Conservation (phyloP, 78 protist genomes). For the Pelomyxa schiedti region DNA sequence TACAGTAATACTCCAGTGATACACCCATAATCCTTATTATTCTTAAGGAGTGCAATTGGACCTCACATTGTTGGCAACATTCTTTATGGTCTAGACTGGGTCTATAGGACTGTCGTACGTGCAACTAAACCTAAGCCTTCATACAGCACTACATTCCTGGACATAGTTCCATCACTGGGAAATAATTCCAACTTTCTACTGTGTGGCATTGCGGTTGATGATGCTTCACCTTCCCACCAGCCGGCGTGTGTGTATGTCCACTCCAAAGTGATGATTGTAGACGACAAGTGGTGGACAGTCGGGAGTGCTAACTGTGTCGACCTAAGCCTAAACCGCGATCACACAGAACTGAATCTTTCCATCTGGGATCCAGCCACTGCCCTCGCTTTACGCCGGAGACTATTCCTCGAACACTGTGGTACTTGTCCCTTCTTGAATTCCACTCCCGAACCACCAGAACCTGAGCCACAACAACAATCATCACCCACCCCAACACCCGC, state of each 20-base stretch:
- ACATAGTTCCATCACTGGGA: background rate
- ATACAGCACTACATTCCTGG: background rate
- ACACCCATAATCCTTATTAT: no score
- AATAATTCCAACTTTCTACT: no score
- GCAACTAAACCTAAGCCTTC: background rate
- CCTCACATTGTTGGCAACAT: background rate
- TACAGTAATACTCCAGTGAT: no score
- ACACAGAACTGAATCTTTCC: background rate
- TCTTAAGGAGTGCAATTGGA: background rate
- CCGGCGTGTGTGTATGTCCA: background rate
- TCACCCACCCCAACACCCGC: no score
- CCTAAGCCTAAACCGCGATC: background rate
- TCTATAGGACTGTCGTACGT: background rate
- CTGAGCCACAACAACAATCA: no score
- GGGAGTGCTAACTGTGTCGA: slow-evolving; percentile 1
- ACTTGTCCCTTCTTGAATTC: no score
- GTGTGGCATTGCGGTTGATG: no score
- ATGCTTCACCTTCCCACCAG: background rate
- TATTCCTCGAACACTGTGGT: background rate
- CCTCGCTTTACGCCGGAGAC: background rate
- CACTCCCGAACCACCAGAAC: no score
- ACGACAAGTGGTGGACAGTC: slow-evolving; percentile 3
- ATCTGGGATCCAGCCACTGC: background rate
- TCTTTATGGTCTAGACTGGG: background rate
- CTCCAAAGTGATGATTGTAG: slow-evolving; percentile 1